phyloP scores from a whole-genome alignment of 306 rosid species.

The Vicia sativa region DNA sequence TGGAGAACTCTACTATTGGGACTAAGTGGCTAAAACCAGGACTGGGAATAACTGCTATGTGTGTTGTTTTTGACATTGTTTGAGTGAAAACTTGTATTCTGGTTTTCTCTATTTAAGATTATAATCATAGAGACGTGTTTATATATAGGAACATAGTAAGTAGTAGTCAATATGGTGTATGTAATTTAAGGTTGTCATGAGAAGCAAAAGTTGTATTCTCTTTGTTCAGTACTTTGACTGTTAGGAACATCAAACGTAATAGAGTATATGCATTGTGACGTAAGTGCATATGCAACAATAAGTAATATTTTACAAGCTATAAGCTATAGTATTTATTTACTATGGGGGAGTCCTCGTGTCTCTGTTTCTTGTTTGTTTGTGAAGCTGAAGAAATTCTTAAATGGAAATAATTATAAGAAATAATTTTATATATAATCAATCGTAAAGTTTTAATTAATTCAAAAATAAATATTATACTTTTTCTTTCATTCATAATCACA shows the following conservation, averaged over 20 bases:
- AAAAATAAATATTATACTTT: too few relatives aligned
- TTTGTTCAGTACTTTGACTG: neutral
- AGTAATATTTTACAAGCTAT: too few relatives aligned
- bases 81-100: neutral
- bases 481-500: too few relatives aligned
- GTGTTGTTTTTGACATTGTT: constrained; percentile 37
- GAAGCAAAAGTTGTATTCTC: constrained; percentile 14
- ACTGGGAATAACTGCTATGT: constrained; percentile 41
- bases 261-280: neutral
- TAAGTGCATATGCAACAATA: neutral
- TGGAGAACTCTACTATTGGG: constrained; percentile 46
- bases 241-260: neutral
- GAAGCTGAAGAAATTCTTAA: too few relatives aligned
- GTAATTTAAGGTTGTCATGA: neutral
- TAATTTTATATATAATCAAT: too few relatives aligned
- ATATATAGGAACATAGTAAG: neutral
- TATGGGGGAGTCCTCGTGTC: too few relatives aligned
- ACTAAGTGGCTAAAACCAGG: constrained; percentile 50
- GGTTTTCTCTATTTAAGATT: neutral
- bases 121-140: neutral
- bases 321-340: too few relatives aligned
- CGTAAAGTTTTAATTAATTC: too few relatives aligned
- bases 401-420: too few relatives aligned
- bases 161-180: neutral
- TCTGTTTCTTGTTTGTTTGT: neutral